Evolutionary conservation across 371 early-diverging fungal genomes (phyloP), one percentile per base, ranked within the genome.

Genomic region (Rhizopus delemar): DNA sequence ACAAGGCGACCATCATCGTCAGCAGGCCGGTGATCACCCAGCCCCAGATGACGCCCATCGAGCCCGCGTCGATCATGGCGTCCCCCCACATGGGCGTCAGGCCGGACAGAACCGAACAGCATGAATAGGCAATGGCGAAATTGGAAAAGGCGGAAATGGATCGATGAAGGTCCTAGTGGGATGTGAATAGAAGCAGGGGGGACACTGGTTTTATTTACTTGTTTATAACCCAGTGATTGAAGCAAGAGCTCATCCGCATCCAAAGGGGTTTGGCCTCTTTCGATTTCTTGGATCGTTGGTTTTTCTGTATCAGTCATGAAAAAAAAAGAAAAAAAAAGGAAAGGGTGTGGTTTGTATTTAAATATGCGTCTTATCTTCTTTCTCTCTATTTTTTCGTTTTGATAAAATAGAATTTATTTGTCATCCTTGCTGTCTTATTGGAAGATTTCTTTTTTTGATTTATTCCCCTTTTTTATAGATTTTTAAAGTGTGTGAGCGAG

Each of bases 31-130:
- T 80, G 31, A 90, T 57, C 41, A 87, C 56, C 90, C 90, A 89
- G 8, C 88, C 88, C 87, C 86, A 90, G 38, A 86, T 84, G 13
- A 83, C 78, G 28, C 78, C 83, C 41, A 84, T 66, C 22, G 89
- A 86, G 2, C 90, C 90, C 53, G 87, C 86, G 31, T 78, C 68
- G 12, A 51, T 59, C 79, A 90, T 71, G 28, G 86, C 85, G 53
- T 77, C 79, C 12, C 83, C 82, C 70, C 76, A 85, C 66, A 86
- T 67, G 43, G 78, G 71, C 4, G 81, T 75, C 22, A 85, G 63
- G 11, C 84, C 86, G 5, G 80, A 67, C 32, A 81, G 71, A 48
- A 82, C 65, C 41, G 83, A 79, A 53, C 80, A 72, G 56, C 81
- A 79, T 41, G 81, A 77, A 63, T 81, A 80, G 32, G 83, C 73